Percentiles rank a stretch among this genome's conserved stretches.
phyloP scores from a whole-genome alignment of 106 monocot species.

The Cymbidium sinense region DNA sequence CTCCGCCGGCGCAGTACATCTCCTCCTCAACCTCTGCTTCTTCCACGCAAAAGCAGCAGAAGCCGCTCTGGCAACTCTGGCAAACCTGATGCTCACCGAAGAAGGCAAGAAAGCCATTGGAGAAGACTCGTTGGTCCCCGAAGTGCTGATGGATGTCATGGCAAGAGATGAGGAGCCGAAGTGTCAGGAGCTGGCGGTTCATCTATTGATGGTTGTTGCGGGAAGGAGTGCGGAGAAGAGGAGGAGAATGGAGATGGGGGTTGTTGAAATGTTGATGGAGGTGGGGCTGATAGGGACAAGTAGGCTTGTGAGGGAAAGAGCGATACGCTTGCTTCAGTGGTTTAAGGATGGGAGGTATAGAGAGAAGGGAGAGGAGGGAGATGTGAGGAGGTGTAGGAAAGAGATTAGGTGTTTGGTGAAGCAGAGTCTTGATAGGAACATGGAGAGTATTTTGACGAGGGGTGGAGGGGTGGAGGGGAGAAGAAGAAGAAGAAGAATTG shows the following conservation, averaged over 20 bases:
- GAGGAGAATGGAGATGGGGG: slow-evolving; percentile 37
- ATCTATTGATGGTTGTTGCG: slow-evolving; percentile 54
- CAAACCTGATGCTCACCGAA: slow-evolving; percentile 34
- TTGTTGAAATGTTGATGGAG: slow-evolving; percentile 50
- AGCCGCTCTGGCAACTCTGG: slow-evolving; percentile 33
- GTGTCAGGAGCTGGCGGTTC: slow-evolving; percentile 47
- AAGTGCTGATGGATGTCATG: slow-evolving; percentile 38
- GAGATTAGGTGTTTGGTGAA: slow-evolving; percentile 48
- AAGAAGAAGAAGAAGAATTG: not conserved
- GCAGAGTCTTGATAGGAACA: slow-evolving; percentile 65
- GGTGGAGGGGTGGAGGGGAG: slow-evolving; percentile 17
- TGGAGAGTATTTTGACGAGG: slow-evolving; percentile 50
- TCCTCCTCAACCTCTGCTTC: slow-evolving; percentile 25
- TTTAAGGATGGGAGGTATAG: slow-evolving; percentile 30
- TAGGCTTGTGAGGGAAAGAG: slow-evolving; percentile 45
- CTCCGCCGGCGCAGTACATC: slow-evolving; percentile 28
- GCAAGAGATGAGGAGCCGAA: slow-evolving; percentile 31
- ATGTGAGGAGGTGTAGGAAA: slow-evolving; percentile 5
- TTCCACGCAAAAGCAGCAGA: slow-evolving; percentile 12
- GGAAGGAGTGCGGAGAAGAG: slow-evolving; percentile 24
- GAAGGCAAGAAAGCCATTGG: slow-evolving; percentile 36
- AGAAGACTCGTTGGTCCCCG: slow-evolving; percentile 26
- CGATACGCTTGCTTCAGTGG: slow-evolving; percentile 57
- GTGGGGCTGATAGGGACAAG: slow-evolving; percentile 56
- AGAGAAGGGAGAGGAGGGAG: not conserved